phyloP scores from a whole-genome alignment of 176 grass and related monocot genomes.

The Typha latifolia region DNA sequence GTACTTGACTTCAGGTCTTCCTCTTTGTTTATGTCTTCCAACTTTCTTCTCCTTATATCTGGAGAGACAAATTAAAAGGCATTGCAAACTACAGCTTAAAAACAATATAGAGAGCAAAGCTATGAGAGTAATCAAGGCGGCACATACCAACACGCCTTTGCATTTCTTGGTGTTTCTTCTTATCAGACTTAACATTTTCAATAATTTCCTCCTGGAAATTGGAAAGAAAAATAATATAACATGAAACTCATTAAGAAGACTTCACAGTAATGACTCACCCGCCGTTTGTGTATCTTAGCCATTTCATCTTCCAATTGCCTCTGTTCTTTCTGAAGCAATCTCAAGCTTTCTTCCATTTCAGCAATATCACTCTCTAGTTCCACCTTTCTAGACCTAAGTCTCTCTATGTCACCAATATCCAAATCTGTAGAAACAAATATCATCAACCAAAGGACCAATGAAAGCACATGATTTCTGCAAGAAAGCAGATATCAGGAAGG shows the following conservation, averaged over 20 bases:
- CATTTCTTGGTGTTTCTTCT: slow-evolving; percentile 39
- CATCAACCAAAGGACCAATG: slow-evolving; percentile 25
- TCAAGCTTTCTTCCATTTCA: slow-evolving; percentile 32
- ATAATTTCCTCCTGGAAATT: slow-evolving; percentile 56
- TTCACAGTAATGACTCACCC: slow-evolving; percentile 31
- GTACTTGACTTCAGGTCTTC: slow-evolving; percentile 63
- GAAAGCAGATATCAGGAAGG: not conserved
- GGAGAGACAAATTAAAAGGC: slow-evolving; percentile 14
- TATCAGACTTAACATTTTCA: slow-evolving; percentile 37
- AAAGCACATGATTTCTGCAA: slow-evolving; percentile 5
- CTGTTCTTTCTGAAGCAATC: slow-evolving; percentile 32
- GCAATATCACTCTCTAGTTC: slow-evolving; percentile 28
- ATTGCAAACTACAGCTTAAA: slow-evolving; percentile 21
- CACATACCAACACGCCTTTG: slow-evolving; percentile 52
- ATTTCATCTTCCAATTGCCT: slow-evolving; percentile 69
- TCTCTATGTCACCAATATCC: slow-evolving; percentile 55
- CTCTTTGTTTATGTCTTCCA: slow-evolving; percentile 60
- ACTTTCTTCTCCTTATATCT: slow-evolving; percentile 37
- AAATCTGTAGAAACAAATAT: slow-evolving; percentile 35
- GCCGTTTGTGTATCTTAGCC: slow-evolving; percentile 54
- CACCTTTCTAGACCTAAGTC: slow-evolving; percentile 25
- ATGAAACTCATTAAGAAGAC: not conserved
- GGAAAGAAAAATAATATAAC: slow-evolving; percentile 18
- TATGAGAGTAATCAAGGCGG: not conserved
- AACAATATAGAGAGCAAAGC: not conserved